These are phyloP conservation scores for Coelastrella sp. DNA, from an alignment of 139 green algal genomes.

Conservation along the genomic window DNA sequence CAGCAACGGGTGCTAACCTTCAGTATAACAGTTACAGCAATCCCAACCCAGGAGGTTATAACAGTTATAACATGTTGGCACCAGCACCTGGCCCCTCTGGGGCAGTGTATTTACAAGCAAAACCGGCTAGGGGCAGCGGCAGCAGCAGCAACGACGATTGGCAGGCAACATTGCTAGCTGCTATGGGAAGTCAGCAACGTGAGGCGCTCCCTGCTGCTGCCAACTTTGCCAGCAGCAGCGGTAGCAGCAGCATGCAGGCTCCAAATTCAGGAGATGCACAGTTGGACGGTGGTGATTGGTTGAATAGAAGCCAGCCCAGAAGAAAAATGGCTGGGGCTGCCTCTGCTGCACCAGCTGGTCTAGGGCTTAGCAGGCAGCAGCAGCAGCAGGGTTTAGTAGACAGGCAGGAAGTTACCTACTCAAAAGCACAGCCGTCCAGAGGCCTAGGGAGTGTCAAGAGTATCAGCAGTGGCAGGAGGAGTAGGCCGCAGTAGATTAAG, in stretches of 20 bases:
- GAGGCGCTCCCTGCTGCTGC: not conserved
- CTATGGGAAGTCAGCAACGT: not conserved
- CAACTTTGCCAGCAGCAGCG: not conserved
- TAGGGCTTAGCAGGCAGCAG: too few species aligned
- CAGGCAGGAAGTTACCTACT: too few species aligned
- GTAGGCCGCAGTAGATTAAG: too few species aligned
- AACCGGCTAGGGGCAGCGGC: not conserved
- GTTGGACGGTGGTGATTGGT: too few species aligned
- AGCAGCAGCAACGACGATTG: not conserved
- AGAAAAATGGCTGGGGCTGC: not conserved
- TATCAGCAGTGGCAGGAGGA: too few species aligned
- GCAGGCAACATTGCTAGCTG: constrained; percentile 25
- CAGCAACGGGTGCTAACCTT: not conserved
- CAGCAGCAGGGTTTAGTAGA: too few species aligned
- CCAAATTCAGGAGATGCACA: not conserved
- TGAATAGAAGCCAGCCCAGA: not conserved
- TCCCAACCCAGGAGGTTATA: not conserved
- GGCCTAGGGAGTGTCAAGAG: too few species aligned
- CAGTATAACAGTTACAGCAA: not conserved
- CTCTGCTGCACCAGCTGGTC: not conserved
- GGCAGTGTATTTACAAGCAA: constrained; percentile 17
- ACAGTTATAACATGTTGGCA: not conserved
- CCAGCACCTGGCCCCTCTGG: not conserved
- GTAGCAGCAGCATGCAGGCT: not conserved
- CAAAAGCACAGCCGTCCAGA: too few species aligned